Evolutionary conservation across 768 basidiomycete genomes (phyloP).

Genomic region (Panaeolus papilionaceus): DNA sequence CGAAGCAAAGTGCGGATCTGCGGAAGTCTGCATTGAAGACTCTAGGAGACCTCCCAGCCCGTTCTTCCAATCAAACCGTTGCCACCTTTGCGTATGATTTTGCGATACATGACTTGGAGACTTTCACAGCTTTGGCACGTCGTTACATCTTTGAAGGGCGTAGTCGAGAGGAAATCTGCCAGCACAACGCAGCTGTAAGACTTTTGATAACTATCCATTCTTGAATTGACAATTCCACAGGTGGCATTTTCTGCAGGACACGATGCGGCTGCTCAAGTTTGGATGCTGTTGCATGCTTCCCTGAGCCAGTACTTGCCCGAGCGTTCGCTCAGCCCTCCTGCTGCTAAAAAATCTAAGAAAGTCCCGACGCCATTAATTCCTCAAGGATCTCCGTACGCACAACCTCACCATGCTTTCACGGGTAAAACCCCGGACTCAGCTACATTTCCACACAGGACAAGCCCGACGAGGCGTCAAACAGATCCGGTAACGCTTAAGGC

Average conservation of each 20-base stretch:
- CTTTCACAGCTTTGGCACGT: conserved; percentile 66
- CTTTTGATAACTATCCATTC: background rate
- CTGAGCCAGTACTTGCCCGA: conserved; percentile 55
- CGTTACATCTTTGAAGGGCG: conserved; percentile 61
- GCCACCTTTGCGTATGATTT: conserved; percentile 54
- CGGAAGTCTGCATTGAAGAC: conserved; percentile 53
- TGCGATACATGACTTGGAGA: conserved; percentile 47
- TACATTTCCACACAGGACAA: conserved; percentile 20
- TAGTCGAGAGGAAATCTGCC: conserved; percentile 56
- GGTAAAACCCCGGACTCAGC: conserved; percentile 20
- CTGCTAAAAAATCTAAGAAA: conserved; percentile 14
- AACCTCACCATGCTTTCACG: conserved; percentile 22
- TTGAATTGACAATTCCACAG: conserved; percentile 36
- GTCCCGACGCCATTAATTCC: conserved; percentile 17
- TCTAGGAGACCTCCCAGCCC: conserved; percentile 61
- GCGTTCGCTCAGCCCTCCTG: conserved; percentile 21
- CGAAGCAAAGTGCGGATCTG: conserved; percentile 36
- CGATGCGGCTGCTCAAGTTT: conserved; percentile 63
- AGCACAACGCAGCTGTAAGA: conserved; percentile 61
- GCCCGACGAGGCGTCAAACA: conserved; percentile 18
- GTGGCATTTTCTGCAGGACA: conserved; percentile 66
- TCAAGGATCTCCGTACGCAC: conserved; percentile 25
- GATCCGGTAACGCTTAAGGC: conserved; percentile 27
- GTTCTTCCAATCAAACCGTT: conserved; percentile 60
- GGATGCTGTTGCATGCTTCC: conserved; percentile 68